These are phyloP conservation scores for Quercus rubra DNA, from an alignment of 306 rosid genomes.

Conservation along the genomic window DNA sequence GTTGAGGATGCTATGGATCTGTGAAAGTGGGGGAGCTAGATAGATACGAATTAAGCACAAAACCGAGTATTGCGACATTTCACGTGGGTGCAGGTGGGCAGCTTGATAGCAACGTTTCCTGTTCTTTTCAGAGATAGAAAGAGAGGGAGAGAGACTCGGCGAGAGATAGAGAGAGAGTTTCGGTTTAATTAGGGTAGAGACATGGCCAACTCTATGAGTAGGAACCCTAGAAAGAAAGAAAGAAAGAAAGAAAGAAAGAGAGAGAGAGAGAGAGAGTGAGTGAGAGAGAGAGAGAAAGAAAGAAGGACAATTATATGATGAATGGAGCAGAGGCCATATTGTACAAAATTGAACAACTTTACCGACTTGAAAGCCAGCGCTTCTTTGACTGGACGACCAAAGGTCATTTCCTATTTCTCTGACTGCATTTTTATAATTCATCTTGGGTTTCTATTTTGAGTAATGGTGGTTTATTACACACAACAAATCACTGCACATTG, in stretches of 20 bases:
- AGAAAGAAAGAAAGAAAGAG: background rate
- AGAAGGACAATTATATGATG: constrained; percentile 27
- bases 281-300: background rate
- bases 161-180: background rate
- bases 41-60: background rate
- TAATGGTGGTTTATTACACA: too few species aligned
- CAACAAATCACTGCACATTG: too few species aligned
- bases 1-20: background rate
- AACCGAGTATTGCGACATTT: constrained; percentile 3
- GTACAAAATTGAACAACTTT: background rate
- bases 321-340: constrained; percentile 5
- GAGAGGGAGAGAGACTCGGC: background rate
- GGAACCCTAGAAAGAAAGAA: constrained; percentile 7
- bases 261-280: too few species aligned
- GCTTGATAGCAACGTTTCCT: constrained; percentile 2
- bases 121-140: background rate
- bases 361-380: background rate
- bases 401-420: background rate
- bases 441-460: background rate
- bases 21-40: background rate
- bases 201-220: constrained; percentile 2
- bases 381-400: constrained; percentile 17
- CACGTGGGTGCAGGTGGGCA: constrained; percentile 25
- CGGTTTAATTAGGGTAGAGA: constrained; percentile 5
- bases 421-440: background rate